Evolutionary conservation across 352 stramenopile species (phyloP).

Genomic region (Pilasporangium apinafurcum): DNA sequence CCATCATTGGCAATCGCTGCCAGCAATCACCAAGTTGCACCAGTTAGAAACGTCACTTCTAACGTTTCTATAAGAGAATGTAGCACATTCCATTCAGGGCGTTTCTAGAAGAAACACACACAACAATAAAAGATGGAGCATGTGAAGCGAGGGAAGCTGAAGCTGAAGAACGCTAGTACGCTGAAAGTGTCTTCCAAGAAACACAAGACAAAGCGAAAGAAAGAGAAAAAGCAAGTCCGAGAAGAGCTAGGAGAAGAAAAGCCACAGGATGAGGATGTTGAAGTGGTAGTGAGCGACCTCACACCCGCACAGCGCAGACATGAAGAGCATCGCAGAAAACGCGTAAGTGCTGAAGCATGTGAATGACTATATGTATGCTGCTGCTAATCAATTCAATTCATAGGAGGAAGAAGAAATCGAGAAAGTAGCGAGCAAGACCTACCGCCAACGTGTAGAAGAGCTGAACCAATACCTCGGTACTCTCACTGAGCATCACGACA

Average conservation of each 20-base stretch:
- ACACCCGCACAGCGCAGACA: constrained; percentile 76
- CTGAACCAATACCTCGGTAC: constrained; percentile 95
- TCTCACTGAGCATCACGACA: constrained; percentile 97
- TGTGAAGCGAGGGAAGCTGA: constrained; percentile 80
- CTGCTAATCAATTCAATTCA: constrained; percentile 1
- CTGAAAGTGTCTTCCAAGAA: constrained; percentile 54
- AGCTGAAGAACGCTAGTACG: constrained; percentile 57
- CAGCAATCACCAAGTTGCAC: too few species aligned
- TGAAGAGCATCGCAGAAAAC: constrained; percentile 72
- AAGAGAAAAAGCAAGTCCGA: constrained; percentile 5
- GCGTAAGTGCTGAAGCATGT: constrained; percentile 27
- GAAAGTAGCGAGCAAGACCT: constrained; percentile 83
- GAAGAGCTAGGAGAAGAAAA: constrained; percentile 4
- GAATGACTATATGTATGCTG: not conserved
- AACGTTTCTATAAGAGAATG: constrained; percentile 3
- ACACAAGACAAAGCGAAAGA: constrained; percentile 41
- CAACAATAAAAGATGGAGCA: constrained; percentile 43
- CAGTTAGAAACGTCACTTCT: constrained; percentile 14
- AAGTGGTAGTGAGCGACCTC: constrained; percentile 37
- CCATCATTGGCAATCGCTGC: not conserved
- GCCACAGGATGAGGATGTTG: constrained; percentile 8
- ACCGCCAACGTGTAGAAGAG: constrained; percentile 92
- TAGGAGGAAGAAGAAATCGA: constrained; percentile 85
- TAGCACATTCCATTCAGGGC: too few species aligned
- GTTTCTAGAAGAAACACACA: too few species aligned